A percentile compares a stretch with the other conserved stretches of the same genome.
Evolutionary conservation across 2,329 filamentous ascomycete genomes (phyloP).

Genomic region (Neofusicoccum kwambonambiense): DNA sequence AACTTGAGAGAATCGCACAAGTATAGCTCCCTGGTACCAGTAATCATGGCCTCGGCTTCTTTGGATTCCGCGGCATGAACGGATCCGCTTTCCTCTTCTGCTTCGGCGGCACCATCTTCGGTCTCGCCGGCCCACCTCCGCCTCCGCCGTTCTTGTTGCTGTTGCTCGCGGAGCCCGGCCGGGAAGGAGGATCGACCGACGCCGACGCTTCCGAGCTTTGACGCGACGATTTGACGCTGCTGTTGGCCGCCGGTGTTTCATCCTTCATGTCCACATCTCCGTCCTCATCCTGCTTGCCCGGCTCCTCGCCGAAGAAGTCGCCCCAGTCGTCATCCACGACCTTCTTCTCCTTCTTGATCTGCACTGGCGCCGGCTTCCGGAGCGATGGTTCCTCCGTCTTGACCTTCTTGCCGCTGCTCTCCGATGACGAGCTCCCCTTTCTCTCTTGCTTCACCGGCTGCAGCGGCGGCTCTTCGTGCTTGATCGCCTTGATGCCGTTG

Average conservation of each 20-base stretch:
- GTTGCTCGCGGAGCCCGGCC: background rate
- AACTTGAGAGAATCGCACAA: too few species aligned
- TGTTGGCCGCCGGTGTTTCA: background rate
- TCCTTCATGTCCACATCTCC: slow-evolving; percentile 22
- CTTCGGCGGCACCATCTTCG: slow-evolving; percentile 17
- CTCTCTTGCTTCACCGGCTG: background rate
- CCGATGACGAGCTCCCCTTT: background rate
- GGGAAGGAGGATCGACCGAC: background rate
- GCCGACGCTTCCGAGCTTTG: background rate
- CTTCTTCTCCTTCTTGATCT: background rate
- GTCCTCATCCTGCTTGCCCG: background rate
- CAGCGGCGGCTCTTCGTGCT: background rate
- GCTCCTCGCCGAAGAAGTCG: background rate
- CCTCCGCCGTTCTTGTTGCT: background rate
- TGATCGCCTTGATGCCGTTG: slow-evolving; percentile 1
- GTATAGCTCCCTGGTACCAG: too few species aligned
- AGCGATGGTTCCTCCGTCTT: background rate
- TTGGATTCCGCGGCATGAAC: slow-evolving; percentile 20
- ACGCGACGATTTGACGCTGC: background rate
- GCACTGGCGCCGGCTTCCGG: background rate
- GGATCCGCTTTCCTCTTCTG: slow-evolving; percentile 20
- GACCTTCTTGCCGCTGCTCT: background rate
- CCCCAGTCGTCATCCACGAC: slow-evolving; percentile 2
- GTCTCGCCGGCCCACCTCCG: background rate
- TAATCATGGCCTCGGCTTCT: slow-evolving; percentile 2